Conservation (phyloP, 2,329 filamentous ascomycete genomes). For the Coleophoma eucalyptorum region DNA sequence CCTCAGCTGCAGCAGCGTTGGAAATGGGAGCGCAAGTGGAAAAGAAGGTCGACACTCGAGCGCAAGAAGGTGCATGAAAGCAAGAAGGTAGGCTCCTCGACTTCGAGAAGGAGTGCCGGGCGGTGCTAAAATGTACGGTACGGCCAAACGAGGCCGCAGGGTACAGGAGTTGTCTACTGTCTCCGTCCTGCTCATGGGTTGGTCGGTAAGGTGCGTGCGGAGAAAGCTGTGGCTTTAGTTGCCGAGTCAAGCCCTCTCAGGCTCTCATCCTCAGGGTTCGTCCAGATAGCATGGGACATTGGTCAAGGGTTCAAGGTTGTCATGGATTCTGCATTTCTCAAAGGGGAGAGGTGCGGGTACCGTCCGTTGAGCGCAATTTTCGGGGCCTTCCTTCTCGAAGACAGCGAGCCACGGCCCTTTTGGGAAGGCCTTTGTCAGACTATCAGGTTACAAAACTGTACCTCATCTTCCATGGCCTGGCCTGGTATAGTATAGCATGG, state of each 20-base stretch:
- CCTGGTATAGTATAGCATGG: too few relatives aligned
- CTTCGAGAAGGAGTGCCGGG: not conserved
- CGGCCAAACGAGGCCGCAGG: not conserved
- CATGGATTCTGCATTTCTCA: not conserved
- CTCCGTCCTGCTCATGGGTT: not conserved
- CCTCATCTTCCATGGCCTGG: too few relatives aligned
- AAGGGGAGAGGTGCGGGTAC: not conserved
- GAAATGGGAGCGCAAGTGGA: constrained; percentile 11
- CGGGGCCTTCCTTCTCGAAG: not conserved
- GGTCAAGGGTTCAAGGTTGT: not conserved
- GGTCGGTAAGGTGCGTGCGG: not conserved
- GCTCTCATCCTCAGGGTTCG: not conserved
- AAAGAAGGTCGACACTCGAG: constrained; percentile 13
- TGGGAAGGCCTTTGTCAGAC: not conserved
- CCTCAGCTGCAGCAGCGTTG: constrained; percentile 23
- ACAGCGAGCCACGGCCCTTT: not conserved
- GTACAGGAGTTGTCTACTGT: not conserved
- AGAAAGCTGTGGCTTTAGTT: constrained; percentile 2
- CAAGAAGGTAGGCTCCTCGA: constrained; percentile 13
- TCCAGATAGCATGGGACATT: not conserved
- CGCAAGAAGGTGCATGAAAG: constrained; percentile 16
- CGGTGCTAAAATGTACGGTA: not conserved
- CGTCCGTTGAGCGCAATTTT: not conserved
- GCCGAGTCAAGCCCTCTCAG: not conserved
- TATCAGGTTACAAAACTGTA: not conserved